Base-by-base conservation (phyloP, 1,139 yeast species). In the Candida sp. region DNA sequence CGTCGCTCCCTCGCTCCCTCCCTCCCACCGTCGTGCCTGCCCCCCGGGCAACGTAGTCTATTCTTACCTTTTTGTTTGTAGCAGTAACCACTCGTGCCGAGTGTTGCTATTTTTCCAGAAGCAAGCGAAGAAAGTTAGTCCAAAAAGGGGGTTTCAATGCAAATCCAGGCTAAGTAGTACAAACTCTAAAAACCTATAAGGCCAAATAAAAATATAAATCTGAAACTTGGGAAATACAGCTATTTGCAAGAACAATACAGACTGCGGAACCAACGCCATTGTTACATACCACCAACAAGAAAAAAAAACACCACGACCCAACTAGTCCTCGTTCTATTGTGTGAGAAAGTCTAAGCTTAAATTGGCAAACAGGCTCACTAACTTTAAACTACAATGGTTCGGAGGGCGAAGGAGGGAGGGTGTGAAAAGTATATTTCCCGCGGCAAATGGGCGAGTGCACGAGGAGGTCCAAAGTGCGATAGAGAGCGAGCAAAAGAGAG, bases 71-170 rank as follows among this genome's bases (percentile, higher is more conserved):
- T 4, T 34, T 34, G 3, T 34, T 34, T 34, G 25, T 34, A 17
- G 12, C 12, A 32, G 17, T 3, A 31, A n/a, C 9, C 12, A 32
- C 9, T 32, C 12, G 35, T 8, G 12, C 12, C 35, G 35, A 32
- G 11, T 32, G 35, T 32, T 32, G 35, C 22, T 4, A 17, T 34
- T 12, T 34, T 34, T 34, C 8, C 22, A 17, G 12, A 34, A 12
- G 38, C 38, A 34, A 34, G 38, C 38, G 38, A 34, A 34, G 38
- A 34, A 34, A 34, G 38, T 34, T 34, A 34, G 38, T 34, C 38
- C 38, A 34, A 12, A 34, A 34, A 34, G 38, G 38, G 38, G 38
- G 23, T 34, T 34, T 11, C 38, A 5, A 17, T n/a, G 23, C 12
- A 34, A 3, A 34, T 12, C 25, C 38, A 34, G 38, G 38, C 38